These are phyloP conservation scores for Trichosporon faecale DNA, from an alignment of 1,284 basidiomycete species.

Conservation along the genomic window DNA sequence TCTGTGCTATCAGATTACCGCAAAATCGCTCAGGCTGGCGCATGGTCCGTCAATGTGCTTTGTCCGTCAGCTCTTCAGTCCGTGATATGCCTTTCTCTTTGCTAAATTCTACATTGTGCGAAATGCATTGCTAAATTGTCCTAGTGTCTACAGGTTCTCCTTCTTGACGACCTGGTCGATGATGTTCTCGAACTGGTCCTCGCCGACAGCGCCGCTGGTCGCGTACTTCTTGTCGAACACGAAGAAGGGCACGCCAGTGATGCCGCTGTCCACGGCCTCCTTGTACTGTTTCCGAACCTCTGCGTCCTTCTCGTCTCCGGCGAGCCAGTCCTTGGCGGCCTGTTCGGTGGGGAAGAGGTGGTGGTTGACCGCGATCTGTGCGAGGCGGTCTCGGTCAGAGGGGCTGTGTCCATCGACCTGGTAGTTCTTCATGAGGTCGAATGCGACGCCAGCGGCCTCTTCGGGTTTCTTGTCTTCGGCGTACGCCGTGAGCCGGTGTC, in stretches of 20 bases:
- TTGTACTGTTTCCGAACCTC: constrained; percentile 39
- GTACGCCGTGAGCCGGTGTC: constrained; percentile 46
- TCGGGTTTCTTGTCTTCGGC: constrained; percentile 39
- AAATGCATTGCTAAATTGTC: not conserved
- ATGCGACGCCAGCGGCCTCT: constrained; percentile 37
- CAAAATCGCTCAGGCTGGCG: not conserved
- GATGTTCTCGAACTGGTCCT: constrained; percentile 54
- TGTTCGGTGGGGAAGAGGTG: constrained; percentile 41
- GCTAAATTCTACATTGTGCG: not conserved
- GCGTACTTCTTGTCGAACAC: constrained; percentile 49
- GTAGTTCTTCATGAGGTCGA: constrained; percentile 46
- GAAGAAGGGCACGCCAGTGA: constrained; percentile 54
- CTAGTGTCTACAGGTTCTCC: not conserved
- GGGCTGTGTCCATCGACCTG: constrained; percentile 49
- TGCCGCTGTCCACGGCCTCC: constrained; percentile 39
- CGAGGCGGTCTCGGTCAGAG: constrained; percentile 40
- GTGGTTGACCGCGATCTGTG: constrained; percentile 42
- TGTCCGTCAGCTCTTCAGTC: not conserved
- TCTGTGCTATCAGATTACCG: not conserved
- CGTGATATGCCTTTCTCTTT: not conserved
- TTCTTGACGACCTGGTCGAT: constrained; percentile 19
- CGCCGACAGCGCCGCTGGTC: constrained; percentile 51
- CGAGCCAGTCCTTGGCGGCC: constrained; percentile 38
- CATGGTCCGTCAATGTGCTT: not conserved
- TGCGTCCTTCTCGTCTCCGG: constrained; percentile 34